Percentiles rank a stretch among this genome's conserved stretches.
Conservation (phyloP, 805 yeast species). For the Ogataea trehaloabstinens region DNA sequence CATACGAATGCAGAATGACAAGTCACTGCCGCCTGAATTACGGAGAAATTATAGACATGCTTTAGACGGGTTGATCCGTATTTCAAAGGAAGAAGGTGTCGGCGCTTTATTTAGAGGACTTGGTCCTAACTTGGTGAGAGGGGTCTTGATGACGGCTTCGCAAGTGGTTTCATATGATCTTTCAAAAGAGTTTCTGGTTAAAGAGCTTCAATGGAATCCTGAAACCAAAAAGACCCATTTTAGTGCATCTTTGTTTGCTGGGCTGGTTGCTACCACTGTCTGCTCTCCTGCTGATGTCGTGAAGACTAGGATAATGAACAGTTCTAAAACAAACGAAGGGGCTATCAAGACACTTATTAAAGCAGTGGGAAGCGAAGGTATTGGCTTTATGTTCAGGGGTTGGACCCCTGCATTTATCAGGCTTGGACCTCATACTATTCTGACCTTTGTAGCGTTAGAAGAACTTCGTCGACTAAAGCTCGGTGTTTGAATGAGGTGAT, state of each 20-base stretch:
- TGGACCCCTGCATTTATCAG: conserved; percentile 88
- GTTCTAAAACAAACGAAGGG: conserved; percentile 43
- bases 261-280: conserved; percentile 85
- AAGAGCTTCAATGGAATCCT: conserved; percentile 49
- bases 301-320: conserved; percentile 84
- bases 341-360: conserved; percentile 48
- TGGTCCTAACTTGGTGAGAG: conserved; percentile 75
- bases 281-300: conserved; percentile 93
- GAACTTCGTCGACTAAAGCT: conserved; percentile 46
- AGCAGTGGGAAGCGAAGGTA: conserved; percentile 70
- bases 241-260: conserved; percentile 75
- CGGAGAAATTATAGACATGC: conserved; percentile 78
- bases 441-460: conserved; percentile 66
- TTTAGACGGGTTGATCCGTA: conserved; percentile 66
- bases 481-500: conserved; percentile 2
- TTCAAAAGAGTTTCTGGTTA: conserved; percentile 60
- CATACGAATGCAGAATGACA: conserved; percentile 89
- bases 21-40: conserved; percentile 58
- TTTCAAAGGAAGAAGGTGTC: conserved; percentile 59
- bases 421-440: conserved; percentile 78
- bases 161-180: conserved; percentile 87
- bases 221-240: conserved; percentile 70
- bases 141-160: conserved; percentile 85
- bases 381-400: conserved; percentile 81
- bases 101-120: conserved; percentile 67